A percentile compares a stretch with the other conserved stretches of the same genome.
These are phyloP conservation scores for Emergomyces orientalis DNA, from an alignment of 2,329 filamentous ascomycete species.

Conservation along the genomic window DNA sequence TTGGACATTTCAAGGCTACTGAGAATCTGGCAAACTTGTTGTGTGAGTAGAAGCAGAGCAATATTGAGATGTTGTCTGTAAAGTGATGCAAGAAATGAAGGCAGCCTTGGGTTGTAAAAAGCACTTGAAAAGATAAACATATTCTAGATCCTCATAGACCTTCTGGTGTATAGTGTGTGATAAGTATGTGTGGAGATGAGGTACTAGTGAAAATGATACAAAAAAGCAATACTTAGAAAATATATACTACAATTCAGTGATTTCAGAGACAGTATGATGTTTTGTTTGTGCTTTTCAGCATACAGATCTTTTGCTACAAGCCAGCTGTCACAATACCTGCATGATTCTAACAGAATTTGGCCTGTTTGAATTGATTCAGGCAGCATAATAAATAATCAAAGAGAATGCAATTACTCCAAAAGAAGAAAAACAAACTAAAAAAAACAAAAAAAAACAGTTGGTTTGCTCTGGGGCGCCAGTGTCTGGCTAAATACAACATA, in stretches of 20 bases:
- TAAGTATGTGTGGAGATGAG: not conserved
- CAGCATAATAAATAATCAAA: not conserved
- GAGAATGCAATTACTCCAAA: not conserved
- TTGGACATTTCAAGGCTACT: too few species aligned
- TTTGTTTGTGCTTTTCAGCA: not conserved
- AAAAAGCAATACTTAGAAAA: not conserved
- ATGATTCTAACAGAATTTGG: not conserved
- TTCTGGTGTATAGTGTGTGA: too few species aligned
- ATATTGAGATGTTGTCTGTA: not conserved
- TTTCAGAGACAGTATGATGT: too few species aligned
- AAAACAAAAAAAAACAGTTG: not conserved
- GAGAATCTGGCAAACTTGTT: not conserved
- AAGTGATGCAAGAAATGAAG: not conserved
- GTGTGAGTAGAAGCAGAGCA: too few species aligned
- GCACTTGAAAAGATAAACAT: too few species aligned
- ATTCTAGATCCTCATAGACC: too few species aligned
- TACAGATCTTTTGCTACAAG: not conserved
- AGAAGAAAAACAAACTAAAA: too few species aligned
- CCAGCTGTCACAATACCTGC: not conserved
- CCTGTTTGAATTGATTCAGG: not conserved
- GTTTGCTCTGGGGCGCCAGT: not conserved
- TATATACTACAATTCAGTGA: too few species aligned
- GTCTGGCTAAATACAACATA: not conserved
- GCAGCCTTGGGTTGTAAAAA: too few species aligned
- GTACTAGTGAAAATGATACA: not conserved